Conservation (phyloP, 2,329 filamentous ascomycete species). For the Emericellopsis cladophorae region DNA sequence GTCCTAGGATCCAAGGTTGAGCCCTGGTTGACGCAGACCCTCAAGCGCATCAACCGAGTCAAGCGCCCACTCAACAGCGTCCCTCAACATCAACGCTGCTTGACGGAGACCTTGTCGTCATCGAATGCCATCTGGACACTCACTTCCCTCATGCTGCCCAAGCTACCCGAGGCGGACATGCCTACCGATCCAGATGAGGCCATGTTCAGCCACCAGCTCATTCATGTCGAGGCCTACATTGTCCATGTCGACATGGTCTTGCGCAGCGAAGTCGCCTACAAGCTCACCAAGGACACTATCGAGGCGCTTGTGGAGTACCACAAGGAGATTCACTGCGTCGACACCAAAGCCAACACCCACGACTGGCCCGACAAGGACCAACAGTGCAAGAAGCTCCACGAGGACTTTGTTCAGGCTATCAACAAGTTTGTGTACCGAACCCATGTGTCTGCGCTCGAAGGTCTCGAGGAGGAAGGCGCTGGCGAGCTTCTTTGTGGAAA, state of each 20-base stretch:
- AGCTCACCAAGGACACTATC: conserved; percentile 90
- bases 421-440: conserved; percentile 97
- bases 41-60: conserved; percentile 93
- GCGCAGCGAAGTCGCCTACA: conserved; percentile 94
- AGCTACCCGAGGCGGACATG: conserved; percentile 75
- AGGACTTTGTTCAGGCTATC: conserved; percentile 89
- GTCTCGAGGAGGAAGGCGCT: conserved; percentile 89
- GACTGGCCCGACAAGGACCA: conserved; percentile 94
- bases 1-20: conserved; percentile 87
- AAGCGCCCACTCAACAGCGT: conserved; percentile 97
- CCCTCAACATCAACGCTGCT: conserved; percentile 85
- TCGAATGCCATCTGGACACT: conserved; percentile 89
- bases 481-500: conserved; percentile 86
- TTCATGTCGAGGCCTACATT: conserved; percentile 93
- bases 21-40: conserved; percentile 89
- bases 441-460: conserved; percentile 78
- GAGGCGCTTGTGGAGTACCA: conserved; percentile 89
- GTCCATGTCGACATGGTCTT: conserved; percentile 99
- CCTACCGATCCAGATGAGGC: conserved; percentile 76
- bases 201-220: conserved; percentile 70
- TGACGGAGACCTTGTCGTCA: conserved; percentile 87
- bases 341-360: conserved; percentile 80
- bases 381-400: conserved; percentile 93
- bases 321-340: conserved; percentile 86
- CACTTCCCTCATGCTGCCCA: conserved; percentile 83